These are phyloP conservation scores for Xylariaceae sp. DNA, from an alignment of 2,329 filamentous ascomycete species.

Conservation along the genomic window DNA sequence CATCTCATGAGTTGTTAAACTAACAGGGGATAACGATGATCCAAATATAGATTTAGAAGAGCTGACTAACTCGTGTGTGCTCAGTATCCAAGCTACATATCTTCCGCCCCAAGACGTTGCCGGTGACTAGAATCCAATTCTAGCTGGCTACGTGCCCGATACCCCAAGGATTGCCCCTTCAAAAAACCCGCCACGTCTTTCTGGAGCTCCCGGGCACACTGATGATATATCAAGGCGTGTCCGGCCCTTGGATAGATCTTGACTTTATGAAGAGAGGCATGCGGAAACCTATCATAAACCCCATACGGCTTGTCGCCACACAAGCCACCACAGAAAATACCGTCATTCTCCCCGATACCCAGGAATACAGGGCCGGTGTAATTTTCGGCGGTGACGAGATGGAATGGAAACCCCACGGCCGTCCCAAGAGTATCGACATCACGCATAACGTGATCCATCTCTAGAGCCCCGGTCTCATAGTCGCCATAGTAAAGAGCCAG, in stretches of 20 bases:
- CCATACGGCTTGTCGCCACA: neutral
- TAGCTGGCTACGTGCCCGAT: neutral
- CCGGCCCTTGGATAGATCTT: neutral
- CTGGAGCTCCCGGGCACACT: neutral
- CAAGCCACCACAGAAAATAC: neutral
- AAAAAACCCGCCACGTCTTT: neutral
- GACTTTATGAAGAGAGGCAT: neutral
- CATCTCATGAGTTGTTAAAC: no score
- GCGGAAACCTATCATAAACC: neutral
- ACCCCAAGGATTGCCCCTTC: neutral
- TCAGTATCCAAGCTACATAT: no score
- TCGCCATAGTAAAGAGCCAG: no score
- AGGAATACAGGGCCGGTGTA: no score
- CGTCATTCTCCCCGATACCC: neutral
- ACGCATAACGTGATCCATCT: no score
- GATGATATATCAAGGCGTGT: neutral
- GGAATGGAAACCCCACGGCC: no score
- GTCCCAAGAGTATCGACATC: no score
- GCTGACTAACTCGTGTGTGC: no score
- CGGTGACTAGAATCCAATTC: neutral
- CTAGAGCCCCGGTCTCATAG: no score
- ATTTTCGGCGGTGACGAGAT: no score
- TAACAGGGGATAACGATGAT: no score
- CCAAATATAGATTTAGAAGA: no score
- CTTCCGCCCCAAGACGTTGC: neutral